A percentile compares a stretch with the other conserved stretches of the same genome.
Evolutionary conservation across 1,139 yeast genomes (phyloP).

Genomic region (Suzukiozyma palmioleophila): DNA sequence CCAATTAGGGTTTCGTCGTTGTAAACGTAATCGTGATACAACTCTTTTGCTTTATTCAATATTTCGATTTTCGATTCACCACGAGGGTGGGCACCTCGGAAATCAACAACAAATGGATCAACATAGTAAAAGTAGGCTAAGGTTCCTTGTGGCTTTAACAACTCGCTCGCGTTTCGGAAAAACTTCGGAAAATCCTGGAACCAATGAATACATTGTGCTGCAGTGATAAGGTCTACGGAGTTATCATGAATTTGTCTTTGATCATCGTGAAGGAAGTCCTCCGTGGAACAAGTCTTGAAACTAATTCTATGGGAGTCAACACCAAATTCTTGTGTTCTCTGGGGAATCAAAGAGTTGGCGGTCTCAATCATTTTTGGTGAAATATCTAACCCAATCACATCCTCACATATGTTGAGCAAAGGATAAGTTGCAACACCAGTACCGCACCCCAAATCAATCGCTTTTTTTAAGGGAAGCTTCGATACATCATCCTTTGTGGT

Average conservation of each 20-base stretch:
- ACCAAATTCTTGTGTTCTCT: slow-evolving; percentile 16
- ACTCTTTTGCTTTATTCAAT: slow-evolving; percentile 19
- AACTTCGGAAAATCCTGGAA: slow-evolving; percentile 32
- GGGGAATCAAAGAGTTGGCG: slow-evolving; percentile 23
- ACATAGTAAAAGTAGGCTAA: slow-evolving; percentile 43
- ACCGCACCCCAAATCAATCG: slow-evolving; percentile 40
- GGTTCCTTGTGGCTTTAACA: slow-evolving; percentile 33
- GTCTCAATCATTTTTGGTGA: slow-evolving; percentile 32
- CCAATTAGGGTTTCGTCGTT: slow-evolving; percentile 34
- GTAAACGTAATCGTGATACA: slow-evolving; percentile 33
- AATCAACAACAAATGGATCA: slow-evolving; percentile 35
- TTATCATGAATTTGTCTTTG: slow-evolving; percentile 14
- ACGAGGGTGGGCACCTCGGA: slow-evolving; percentile 12
- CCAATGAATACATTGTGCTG: slow-evolving; percentile 48
- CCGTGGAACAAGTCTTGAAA: slow-evolving; percentile 35
- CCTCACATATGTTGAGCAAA: slow-evolving; percentile 24
- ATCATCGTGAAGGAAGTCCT: slow-evolving; percentile 21
- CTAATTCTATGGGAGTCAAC: slow-evolving; percentile 22
- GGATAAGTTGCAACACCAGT: slow-evolving; percentile 40
- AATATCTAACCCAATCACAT: slow-evolving; percentile 33
- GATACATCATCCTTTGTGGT: slow-evolving; percentile 12
- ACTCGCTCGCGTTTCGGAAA: slow-evolving; percentile 23
- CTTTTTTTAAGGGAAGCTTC: slow-evolving; percentile 16
- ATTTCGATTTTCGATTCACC: slow-evolving; percentile 12
- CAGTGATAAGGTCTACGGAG: slow-evolving; percentile 35